These are phyloP conservation scores for Myxozyma geophila DNA, from an alignment of 805 yeast genomes.

Conservation along the genomic window DNA sequence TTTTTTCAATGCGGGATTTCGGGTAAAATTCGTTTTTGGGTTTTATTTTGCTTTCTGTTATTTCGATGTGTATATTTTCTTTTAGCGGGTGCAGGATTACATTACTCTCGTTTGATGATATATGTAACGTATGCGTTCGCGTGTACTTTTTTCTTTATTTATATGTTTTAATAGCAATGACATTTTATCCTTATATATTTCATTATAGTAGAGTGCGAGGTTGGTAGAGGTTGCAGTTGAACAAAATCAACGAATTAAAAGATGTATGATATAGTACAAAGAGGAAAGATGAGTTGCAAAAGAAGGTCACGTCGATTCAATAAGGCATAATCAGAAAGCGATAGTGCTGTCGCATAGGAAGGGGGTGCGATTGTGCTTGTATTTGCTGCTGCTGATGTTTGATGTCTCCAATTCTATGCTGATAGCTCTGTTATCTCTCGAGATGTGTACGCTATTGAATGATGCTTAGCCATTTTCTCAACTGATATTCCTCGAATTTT, in stretches of 20 bases:
- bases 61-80: conserved; percentile 4
- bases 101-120: not conserved
- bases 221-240: not conserved
- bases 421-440: no score
- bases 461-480: no score
- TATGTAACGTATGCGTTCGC: not conserved
- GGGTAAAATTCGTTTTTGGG: conserved; percentile 16
- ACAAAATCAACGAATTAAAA: not conserved
- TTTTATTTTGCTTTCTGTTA: conserved; percentile 13
- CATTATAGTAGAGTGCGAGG: not conserved
- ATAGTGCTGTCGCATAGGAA: not conserved
- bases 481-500: not conserved
- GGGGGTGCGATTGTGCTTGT: no score
- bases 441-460: no score
- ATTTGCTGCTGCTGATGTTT: no score
- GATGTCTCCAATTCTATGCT: no score
- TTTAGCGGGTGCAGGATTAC: conserved; percentile 8
- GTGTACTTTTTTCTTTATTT: not conserved
- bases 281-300: no score
- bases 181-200: not conserved
- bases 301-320: no score
- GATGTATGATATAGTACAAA: not conserved
- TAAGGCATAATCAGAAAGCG: not conserved
- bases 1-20: not conserved
- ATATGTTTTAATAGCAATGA: conserved; percentile 9